Base-by-base conservation (phyloP, 306 rosid species). In the Pachyrhizus erosus region DNA sequence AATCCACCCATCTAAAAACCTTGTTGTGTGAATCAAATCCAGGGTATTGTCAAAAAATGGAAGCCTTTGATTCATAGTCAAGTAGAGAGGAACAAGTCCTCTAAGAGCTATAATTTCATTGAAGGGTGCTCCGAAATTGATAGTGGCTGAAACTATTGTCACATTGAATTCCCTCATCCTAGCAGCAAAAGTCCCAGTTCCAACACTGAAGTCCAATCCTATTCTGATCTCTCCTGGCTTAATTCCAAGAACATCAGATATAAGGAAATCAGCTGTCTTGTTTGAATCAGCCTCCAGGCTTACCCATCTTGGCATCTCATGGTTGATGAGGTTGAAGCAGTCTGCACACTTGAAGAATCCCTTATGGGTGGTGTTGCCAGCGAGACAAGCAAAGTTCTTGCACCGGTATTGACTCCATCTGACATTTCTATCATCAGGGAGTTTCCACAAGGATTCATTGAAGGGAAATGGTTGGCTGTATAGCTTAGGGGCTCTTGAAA, bases 1-100 rank as follows among this genome's bases (percentile, higher is more conserved):
- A 66, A 89, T 90, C 96, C 97, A 93, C 14, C 96, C 97, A 55
- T 93, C 97, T 0, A 93, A 89, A 88, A 93, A 91, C 27, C 92
- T 88, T 5, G 92, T 89, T 15, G 91, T 89, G 89, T 93, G 97
- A 86, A 93, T 91, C 92, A 93, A 78, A 87, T 93, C 94, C 0
- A 91, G 85, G 9, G 95, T 91, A 83, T 86, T 91, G 68, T 93
- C 94, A 20, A 87, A 93, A 79, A 93, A 91, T 17, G 96, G 94
- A 27, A 93, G 88, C 83, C 96, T 81, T 46, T 93, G 97, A 46
- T 91, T 93, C 66, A 91, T 42, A 7, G 92, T 89, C 81, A 88
- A 80, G 86, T 93, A 91, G 21, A 93, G 89, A 14, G 94, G 94
- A 81, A 93, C 86, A 13, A 88, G 90, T 78, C 94, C 97, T 75